A percentile compares a stretch with the other conserved stretches of the same genome.
Evolutionary conservation across 2,329 filamentous ascomycete genomes (phyloP).

Genomic region (Xylariaceae sp.): DNA sequence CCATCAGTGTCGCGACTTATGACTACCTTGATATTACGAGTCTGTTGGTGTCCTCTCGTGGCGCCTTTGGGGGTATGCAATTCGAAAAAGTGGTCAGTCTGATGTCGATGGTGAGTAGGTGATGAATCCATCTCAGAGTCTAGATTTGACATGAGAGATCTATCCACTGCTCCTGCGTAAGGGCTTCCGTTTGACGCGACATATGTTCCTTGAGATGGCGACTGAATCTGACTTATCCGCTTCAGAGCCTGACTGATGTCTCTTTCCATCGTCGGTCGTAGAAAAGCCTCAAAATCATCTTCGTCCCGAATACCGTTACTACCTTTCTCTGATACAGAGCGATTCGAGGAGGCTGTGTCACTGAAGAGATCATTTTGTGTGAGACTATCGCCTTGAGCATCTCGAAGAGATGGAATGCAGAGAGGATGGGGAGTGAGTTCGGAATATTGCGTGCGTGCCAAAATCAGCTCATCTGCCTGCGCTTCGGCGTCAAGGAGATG

Average conservation of each 20-base stretch:
- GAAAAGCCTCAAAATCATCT: not conserved
- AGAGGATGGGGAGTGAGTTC: conserved; percentile 18
- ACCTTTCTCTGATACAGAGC: too few relatives aligned
- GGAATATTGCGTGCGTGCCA: not conserved
- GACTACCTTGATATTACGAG: conserved; percentile 14
- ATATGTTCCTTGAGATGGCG: conserved; percentile 9
- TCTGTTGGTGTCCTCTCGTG: conserved; percentile 3
- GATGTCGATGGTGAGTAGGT: not conserved
- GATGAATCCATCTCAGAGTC: not conserved
- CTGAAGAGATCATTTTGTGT: conserved; percentile 9
- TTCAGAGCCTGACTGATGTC: conserved; percentile 39
- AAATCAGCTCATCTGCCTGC: conserved; percentile 12
- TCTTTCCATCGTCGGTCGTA: conserved; percentile 29
- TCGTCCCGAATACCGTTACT: too few relatives aligned
- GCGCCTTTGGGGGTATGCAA: not conserved
- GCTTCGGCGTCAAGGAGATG: conserved; percentile 19
- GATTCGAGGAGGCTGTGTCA: conserved; percentile 22
- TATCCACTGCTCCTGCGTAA: not conserved
- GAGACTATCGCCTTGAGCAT: conserved; percentile 3
- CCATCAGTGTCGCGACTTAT: conserved; percentile 8
- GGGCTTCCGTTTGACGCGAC: conserved; percentile 5
- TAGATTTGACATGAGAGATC: not conserved
- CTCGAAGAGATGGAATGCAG: conserved; percentile 4
- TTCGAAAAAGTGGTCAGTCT: conserved; percentile 6
- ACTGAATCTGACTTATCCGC: conserved; percentile 23